phyloP scores from a whole-genome alignment of 345 rosid genomes.

The Excoecaria agallocha region DNA sequence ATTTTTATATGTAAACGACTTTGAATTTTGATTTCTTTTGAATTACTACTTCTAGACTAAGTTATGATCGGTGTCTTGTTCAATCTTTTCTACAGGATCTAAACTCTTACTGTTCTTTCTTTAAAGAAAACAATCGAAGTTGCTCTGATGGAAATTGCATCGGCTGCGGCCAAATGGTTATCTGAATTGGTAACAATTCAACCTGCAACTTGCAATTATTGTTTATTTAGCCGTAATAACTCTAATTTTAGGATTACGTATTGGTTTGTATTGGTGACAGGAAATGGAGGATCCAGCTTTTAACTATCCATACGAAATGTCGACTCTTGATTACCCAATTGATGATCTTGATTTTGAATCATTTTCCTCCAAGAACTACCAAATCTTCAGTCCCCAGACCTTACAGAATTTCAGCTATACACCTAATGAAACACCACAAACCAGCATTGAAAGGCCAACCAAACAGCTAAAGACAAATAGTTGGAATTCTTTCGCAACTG shows the following conservation, averaged over 20 bases:
- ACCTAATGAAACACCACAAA: background rate
- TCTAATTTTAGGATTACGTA: background rate
- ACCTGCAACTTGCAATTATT: background rate
- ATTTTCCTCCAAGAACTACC: slow-evolving; percentile 19
- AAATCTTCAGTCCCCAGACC: slow-evolving; percentile 17
- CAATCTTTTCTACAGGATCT: background rate
- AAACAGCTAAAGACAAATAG: slow-evolving; percentile 38
- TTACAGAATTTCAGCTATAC: slow-evolving; percentile 2
- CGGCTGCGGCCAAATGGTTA: slow-evolving; percentile 32
- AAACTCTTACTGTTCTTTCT: background rate
- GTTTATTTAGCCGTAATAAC: background rate
- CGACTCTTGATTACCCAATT: slow-evolving; percentile 25
- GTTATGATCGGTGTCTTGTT: background rate
- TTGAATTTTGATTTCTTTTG: background rate
- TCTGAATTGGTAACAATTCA: slow-evolving; percentile 30
- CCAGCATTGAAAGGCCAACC: slow-evolving; percentile 22
- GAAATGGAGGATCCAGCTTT: slow-evolving; percentile 31
- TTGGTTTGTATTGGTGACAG: slow-evolving; percentile 14
- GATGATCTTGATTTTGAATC: slow-evolving; percentile 32
- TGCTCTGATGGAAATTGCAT: slow-evolving; percentile 19
- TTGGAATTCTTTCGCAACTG: slow-evolving; percentile 30
- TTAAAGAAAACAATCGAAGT: background rate
- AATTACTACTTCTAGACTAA: background rate
- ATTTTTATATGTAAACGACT: background rate
- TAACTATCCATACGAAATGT: slow-evolving; percentile 26